Conservation (phyloP, 2,329 filamentous ascomycete species). For the Hypoxylon sp. region DNA sequence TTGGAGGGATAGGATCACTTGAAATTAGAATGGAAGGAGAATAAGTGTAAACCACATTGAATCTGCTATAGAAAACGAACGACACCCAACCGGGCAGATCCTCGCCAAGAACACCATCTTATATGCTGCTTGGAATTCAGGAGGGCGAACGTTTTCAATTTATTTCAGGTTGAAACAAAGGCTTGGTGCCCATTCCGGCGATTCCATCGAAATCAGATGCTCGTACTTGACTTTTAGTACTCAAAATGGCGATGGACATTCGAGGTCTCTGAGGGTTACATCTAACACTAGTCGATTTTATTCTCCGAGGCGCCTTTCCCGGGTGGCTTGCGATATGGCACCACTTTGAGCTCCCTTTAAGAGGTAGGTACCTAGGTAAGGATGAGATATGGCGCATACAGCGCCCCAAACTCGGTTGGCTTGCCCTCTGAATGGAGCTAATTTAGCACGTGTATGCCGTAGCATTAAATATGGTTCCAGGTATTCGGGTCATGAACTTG, state of each 20-base stretch:
- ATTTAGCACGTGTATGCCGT: slow-evolving; percentile 29
- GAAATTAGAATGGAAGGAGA: not conserved
- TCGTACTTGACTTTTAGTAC: slow-evolving; percentile 3
- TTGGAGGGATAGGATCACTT: not conserved
- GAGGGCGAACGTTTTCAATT: not conserved
- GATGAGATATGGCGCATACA: slow-evolving; percentile 15
- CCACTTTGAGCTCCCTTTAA: slow-evolving; percentile 7
- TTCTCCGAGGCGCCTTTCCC: slow-evolving; percentile 15
- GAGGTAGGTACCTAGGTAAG: too few species aligned
- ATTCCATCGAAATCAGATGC: slow-evolving; percentile 3
- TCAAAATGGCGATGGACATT: slow-evolving; percentile 11
- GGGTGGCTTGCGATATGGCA: slow-evolving; percentile 9
- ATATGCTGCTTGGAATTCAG: not conserved
- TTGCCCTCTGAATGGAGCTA: slow-evolving; percentile 14
- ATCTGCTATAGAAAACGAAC: not conserved
- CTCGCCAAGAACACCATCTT: not conserved
- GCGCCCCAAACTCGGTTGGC: slow-evolving; percentile 6
- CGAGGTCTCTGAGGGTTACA: slow-evolving; percentile 11
- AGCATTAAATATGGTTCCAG: slow-evolving; percentile 20
- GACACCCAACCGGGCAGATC: not conserved
- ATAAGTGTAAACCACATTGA: not conserved
- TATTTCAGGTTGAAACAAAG: slow-evolving; percentile 11
- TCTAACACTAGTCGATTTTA: slow-evolving; percentile 17
- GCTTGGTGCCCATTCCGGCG: not conserved
- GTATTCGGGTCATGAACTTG: slow-evolving; percentile 17